Evolutionary conservation across 2,329 filamentous ascomycete genomes (phyloP).

Genomic region (Sarocladium kiliense): DNA sequence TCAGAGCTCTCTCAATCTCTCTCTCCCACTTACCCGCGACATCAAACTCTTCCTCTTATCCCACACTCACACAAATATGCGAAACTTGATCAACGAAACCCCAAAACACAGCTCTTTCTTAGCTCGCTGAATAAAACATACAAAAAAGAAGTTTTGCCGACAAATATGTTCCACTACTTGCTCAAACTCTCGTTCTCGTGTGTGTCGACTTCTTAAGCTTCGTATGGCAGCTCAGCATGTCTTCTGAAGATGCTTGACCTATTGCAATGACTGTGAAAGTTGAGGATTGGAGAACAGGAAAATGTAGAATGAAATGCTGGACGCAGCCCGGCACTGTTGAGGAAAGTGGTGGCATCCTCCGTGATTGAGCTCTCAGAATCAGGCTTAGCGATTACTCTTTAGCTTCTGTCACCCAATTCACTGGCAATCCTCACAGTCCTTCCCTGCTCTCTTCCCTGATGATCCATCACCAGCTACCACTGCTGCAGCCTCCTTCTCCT

Average conservation of each 20-base stretch:
- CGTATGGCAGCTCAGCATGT: no score
- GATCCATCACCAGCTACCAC: conserved; percentile 7
- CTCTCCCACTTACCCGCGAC: neutral
- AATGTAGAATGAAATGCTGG: neutral
- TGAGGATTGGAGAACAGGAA: no score
- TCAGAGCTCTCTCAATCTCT: conserved; percentile 4
- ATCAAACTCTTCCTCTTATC: neutral
- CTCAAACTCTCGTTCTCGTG: neutral
- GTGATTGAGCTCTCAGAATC: no score
- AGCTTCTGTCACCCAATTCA: neutral
- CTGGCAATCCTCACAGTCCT: conserved; percentile 11
- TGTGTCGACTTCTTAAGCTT: no score
- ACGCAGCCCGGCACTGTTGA: no score
- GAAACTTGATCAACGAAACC: conserved; percentile 34
- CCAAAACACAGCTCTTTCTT: conserved; percentile 23
- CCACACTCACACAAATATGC: conserved; percentile 19
- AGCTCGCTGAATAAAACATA: conserved; percentile 37
- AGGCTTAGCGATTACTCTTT: no score
- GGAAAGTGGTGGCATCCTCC: no score
- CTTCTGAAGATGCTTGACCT: no score
- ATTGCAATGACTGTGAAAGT: no score
- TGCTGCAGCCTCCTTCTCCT: neutral
- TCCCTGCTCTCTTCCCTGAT: neutral
- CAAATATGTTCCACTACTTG: conserved; percentile 8
- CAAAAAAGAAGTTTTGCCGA: conserved; percentile 22